phyloP scores from a whole-genome alignment of 148 eudicot species.

The Tetragonia tetragonoides region DNA sequence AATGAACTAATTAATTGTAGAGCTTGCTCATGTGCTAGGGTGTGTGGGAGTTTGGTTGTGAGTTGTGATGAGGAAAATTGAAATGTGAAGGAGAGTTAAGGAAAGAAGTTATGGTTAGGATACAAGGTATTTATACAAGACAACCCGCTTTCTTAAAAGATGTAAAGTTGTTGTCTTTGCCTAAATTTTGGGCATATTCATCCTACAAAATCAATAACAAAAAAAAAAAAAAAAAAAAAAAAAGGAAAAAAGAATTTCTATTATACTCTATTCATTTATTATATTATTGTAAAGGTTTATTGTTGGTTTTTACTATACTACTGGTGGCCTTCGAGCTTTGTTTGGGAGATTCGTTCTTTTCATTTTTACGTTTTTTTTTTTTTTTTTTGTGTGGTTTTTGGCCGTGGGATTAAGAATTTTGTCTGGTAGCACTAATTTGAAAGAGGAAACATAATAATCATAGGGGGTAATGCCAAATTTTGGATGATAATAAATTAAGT shows the following conservation, averaged over 20 bases:
- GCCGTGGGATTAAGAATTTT: conserved; percentile 6
- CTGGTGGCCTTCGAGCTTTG: conserved; percentile 31
- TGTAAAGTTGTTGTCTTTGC: conserved; percentile 33
- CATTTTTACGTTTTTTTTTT: neutral
- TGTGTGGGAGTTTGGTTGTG: too few relatives aligned
- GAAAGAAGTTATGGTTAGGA: conserved; percentile 18
- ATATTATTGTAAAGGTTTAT: conserved; percentile 1
- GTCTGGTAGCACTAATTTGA: conserved; percentile 27
- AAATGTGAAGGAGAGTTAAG: neutral
- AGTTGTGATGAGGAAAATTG: neutral
- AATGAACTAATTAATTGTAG: too few relatives aligned
- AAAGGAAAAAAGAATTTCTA: neutral
- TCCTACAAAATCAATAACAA: neutral
- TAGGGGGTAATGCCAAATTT: conserved; percentile 3
- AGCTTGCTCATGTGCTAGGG: too few relatives aligned
- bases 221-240: neutral
- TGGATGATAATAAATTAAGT: conserved; percentile 29
- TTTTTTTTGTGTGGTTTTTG: neutral
- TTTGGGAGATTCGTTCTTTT: neutral
- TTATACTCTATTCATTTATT: neutral
- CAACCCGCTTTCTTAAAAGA: conserved; percentile 27
- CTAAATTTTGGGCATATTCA: neutral
- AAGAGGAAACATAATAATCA: conserved; percentile 11
- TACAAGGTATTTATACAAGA: conserved; percentile 27
- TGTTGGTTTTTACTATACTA: conserved; percentile 8